These are phyloP conservation scores for Camelina sativa DNA, from an alignment of 345 rosid species.

Conservation along the genomic window DNA sequence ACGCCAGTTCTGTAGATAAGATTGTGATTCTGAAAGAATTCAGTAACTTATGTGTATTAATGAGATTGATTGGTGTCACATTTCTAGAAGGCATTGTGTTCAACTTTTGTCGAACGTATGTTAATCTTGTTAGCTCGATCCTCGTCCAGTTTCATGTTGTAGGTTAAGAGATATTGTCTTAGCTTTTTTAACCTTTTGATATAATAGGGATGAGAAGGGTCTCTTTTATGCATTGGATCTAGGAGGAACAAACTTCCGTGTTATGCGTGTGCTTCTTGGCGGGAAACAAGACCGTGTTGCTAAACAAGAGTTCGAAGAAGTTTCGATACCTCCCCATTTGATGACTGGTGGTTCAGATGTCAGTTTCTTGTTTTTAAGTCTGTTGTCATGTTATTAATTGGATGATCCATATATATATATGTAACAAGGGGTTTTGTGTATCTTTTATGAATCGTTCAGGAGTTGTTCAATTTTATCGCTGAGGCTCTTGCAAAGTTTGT, in stretches of 20 bases:
- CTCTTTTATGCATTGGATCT: conserved; percentile 91
- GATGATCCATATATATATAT: not conserved
- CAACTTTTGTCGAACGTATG: too few species aligned
- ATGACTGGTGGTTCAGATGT: conserved; percentile 84
- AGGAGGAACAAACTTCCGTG: conserved; percentile 98
- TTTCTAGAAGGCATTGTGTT: not conserved
- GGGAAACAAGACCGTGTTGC: conserved; percentile 65
- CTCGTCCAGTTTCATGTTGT: not conserved
- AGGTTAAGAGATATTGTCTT: conserved; percentile 21
- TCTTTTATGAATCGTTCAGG: conserved; percentile 46
- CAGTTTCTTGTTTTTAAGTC: conserved; percentile 32
- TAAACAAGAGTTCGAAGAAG: conserved; percentile 79
- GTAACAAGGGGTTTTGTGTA: conserved; percentile 1
- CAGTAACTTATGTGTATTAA: not conserved
- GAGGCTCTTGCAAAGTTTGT: conserved; percentile 80
- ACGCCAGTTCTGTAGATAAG: not conserved
- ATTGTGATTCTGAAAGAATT: not conserved
- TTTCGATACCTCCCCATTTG: conserved; percentile 85
- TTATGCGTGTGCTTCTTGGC: conserved; percentile 79
- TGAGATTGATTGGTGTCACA: not conserved
- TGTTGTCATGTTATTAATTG: not conserved
- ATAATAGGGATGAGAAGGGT: conserved; percentile 76
- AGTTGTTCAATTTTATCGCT: conserved; percentile 71
- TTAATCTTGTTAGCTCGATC: not conserved
- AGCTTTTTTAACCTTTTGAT: not conserved